These are phyloP conservation scores for Calonectria multiphialidica DNA, from an alignment of 2,329 filamentous ascomycete species.

Conservation along the genomic window DNA sequence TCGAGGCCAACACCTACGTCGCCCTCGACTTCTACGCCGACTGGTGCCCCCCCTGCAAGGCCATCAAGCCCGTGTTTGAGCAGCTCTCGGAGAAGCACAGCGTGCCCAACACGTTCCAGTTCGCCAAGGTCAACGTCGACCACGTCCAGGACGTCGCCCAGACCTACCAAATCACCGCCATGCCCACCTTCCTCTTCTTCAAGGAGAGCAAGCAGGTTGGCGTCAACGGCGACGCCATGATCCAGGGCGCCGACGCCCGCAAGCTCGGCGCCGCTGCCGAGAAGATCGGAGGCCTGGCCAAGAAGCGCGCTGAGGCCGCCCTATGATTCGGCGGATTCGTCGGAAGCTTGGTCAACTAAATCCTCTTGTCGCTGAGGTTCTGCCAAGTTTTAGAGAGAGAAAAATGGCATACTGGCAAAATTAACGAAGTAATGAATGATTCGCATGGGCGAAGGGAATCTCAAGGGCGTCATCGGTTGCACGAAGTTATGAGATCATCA, in stretches of 20 bases:
- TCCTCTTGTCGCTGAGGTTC: neutral
- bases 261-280: slow-evolving; percentile 50
- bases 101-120: slow-evolving; percentile 69
- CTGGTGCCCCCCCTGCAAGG: slow-evolving; percentile 65
- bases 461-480: neutral
- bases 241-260: slow-evolving; percentile 50
- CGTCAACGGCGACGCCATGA: slow-evolving; percentile 46
- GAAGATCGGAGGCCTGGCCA: slow-evolving; percentile 52
- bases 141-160: slow-evolving; percentile 79
- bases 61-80: slow-evolving; percentile 59
- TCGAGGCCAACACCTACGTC: slow-evolving; percentile 55
- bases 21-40: slow-evolving; percentile 63
- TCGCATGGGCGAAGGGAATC: neutral
- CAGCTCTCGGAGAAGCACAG: slow-evolving; percentile 44
- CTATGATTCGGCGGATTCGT: neutral
- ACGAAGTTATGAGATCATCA: slow-evolving; percentile 15
- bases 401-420: neutral
- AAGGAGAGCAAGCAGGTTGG: slow-evolving; percentile 64
- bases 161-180: slow-evolving; percentile 84
- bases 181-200: slow-evolving; percentile 94
- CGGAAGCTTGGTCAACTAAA: neutral
- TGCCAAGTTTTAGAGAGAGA: neutral
- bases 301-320: slow-evolving; percentile 43
- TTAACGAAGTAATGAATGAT: neutral
- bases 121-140: slow-evolving; percentile 95